Evolutionary conservation across 352 stramenopile genomes (phyloP).

Genomic region (Peronosclerospora sorghi): DNA sequence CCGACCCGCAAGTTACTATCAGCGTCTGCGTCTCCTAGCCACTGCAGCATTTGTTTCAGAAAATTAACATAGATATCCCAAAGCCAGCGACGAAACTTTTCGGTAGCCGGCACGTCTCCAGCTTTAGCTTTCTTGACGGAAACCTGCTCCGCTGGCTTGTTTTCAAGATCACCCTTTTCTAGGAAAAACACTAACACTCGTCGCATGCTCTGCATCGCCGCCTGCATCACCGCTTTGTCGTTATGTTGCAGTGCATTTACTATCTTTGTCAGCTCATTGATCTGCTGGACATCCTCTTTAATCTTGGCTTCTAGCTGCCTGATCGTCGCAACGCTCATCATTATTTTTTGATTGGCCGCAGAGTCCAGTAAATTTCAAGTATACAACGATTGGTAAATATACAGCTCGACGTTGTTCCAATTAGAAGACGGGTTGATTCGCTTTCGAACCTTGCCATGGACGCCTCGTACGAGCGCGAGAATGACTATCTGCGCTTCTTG

Average conservation of each 20-base stretch:
- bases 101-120: conserved; percentile 33
- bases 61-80: conserved; percentile 74
- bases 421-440: background rate
- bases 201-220: conserved; percentile 72
- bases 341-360: conserved; percentile 12
- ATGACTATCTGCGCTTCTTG: conserved; percentile 74
- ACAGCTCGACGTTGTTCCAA: background rate
- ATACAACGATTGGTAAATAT: too few relatives aligned
- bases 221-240: conserved; percentile 62
- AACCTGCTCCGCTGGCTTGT: conserved; percentile 19
- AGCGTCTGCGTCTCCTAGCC: conserved; percentile 35
- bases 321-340: conserved; percentile 57
- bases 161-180: conserved; percentile 64
- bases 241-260: conserved; percentile 55
- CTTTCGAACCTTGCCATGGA: conserved; percentile 14
- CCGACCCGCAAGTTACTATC: conserved; percentile 64
- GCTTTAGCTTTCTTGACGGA: conserved; percentile 32
- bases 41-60: conserved; percentile 75
- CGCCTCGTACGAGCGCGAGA: conserved; percentile 32
- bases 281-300: conserved; percentile 79
- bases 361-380: too few relatives aligned
- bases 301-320: conserved; percentile 81
- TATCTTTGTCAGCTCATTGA: conserved; percentile 74
- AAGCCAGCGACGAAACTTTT: conserved; percentile 75
- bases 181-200: conserved; percentile 74